phyloP scores from a whole-genome alignment of 2,329 filamentous ascomycete species.

The Shiraia bambusicola region DNA sequence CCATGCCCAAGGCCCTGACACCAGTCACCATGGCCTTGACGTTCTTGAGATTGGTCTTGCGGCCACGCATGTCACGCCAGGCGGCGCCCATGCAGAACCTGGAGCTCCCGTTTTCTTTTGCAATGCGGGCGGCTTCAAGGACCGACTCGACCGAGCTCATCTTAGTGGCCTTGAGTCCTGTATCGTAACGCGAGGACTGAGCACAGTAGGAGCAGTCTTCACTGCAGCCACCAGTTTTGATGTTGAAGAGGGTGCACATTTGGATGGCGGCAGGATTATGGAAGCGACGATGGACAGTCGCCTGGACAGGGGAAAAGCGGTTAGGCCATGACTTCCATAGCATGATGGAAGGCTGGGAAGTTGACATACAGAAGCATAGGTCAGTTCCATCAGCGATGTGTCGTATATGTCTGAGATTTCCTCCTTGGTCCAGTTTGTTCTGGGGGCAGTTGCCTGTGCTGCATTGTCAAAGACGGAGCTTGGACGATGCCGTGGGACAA shows the following conservation, averaged over 20 bases:
- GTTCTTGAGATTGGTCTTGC: conserved; percentile 79
- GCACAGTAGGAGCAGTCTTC: conserved; percentile 94
- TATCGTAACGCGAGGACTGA: conserved; percentile 77
- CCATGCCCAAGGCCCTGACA: conserved; percentile 80
- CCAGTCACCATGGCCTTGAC: conserved; percentile 84
- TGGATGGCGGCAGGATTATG: conserved; percentile 82
- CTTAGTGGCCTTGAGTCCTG: conserved; percentile 77
- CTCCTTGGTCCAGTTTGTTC: conserved; percentile 77
- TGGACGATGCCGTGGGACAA: conserved; percentile 12
- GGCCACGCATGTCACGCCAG: conserved; percentile 91
- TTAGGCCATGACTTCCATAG: not conserved
- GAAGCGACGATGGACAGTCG: conserved; percentile 77
- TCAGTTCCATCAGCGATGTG: conserved; percentile 76
- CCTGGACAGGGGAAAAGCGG: conserved; percentile 50
- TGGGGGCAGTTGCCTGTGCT: conserved; percentile 60
- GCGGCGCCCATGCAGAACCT: conserved; percentile 95
- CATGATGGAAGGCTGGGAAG: not conserved
- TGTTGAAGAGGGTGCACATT: conserved; percentile 94
- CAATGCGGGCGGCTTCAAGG: conserved; percentile 72
- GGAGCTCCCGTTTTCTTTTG: conserved; percentile 81
- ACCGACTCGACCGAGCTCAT: conserved; percentile 80
- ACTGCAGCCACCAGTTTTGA: conserved; percentile 89
- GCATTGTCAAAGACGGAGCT: conserved; percentile 48
- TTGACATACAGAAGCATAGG: conserved; percentile 65
- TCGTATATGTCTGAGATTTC: conserved; percentile 82